phyloP scores from a whole-genome alignment of 2,329 filamentous ascomycete species.

The Aspergillus fijiensis region DNA sequence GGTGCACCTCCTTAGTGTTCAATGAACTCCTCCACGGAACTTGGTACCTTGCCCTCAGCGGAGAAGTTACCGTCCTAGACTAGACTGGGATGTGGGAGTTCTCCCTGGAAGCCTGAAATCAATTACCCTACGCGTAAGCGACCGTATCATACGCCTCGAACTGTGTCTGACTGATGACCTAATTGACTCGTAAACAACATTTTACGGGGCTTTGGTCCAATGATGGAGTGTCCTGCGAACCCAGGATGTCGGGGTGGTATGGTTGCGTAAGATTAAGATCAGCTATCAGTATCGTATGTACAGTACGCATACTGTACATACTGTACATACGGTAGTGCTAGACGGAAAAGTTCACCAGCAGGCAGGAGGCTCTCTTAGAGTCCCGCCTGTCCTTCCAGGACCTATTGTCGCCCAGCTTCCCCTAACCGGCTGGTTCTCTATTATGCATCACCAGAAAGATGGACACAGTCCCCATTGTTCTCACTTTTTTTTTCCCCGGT shows the following conservation, averaged over 20 bases:
- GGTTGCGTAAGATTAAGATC: neutral
- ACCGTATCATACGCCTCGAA: neutral
- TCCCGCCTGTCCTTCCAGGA: too few relatives aligned
- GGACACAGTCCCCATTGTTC: neutral
- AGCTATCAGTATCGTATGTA: neutral
- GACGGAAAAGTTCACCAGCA: neutral
- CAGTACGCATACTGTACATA: neutral
- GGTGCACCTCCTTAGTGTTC: neutral
- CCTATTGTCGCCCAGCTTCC: neutral
- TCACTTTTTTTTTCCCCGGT: neutral
- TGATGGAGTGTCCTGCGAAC: neutral
- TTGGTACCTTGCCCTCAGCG: constrained; percentile 1
- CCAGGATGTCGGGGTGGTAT: neutral
- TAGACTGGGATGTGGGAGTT: neutral
- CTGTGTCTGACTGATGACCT: neutral
- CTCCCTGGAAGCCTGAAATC: constrained; percentile 3
- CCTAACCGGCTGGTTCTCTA: neutral
- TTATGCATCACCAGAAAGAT: neutral
- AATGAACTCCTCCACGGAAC: neutral
- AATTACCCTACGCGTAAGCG: neutral
- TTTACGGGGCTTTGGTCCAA: neutral
- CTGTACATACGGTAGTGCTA: neutral
- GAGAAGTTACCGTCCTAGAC: constrained; percentile 5
- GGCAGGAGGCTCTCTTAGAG: neutral
- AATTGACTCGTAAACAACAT: neutral